Conservation (phyloP, 2,329 filamentous ascomycete genomes). For the Claviceps quebecensis region DNA sequence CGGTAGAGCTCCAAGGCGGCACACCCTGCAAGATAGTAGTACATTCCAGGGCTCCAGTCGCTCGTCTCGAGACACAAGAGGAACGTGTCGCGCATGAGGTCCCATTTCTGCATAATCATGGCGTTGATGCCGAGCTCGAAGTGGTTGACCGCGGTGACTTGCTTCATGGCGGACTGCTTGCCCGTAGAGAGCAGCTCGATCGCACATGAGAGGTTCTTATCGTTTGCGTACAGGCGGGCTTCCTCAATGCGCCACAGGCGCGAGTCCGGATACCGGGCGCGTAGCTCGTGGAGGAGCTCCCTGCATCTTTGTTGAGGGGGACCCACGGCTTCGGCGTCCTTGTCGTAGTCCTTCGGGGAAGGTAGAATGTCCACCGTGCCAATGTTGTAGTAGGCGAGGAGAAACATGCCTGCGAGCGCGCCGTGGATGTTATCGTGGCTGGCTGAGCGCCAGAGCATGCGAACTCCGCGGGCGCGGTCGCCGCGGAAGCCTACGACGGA, state of each 20-base stretch:
- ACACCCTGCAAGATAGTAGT: slow-evolving; percentile 74
- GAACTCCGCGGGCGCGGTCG: slow-evolving; percentile 67
- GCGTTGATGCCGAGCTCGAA: slow-evolving; percentile 72
- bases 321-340: slow-evolving; percentile 46
- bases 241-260: slow-evolving; percentile 82
- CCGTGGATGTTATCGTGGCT: slow-evolving; percentile 81
- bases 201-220: slow-evolving; percentile 51
- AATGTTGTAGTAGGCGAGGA: slow-evolving; percentile 82
- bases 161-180: slow-evolving; percentile 61
- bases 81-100: slow-evolving; percentile 60
- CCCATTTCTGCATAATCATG: slow-evolving; percentile 69
- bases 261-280: slow-evolving; percentile 63
- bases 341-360: slow-evolving; percentile 35
- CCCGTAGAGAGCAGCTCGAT: slow-evolving; percentile 49
- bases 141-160: slow-evolving; percentile 69
- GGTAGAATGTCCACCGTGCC: slow-evolving; percentile 82
- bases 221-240: slow-evolving; percentile 58
- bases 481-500: slow-evolving; percentile 85
- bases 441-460: slow-evolving; percentile 82
- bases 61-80: slow-evolving; percentile 64
- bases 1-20: slow-evolving; percentile 76
- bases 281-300: slow-evolving; percentile 58
- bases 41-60: slow-evolving; percentile 80
- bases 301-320: slow-evolving; percentile 59
- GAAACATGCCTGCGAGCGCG: slow-evolving; percentile 69